Evolutionary conservation across 192 early-diverging fungal genomes (phyloP).

Genomic region (Podila epigama): DNA sequence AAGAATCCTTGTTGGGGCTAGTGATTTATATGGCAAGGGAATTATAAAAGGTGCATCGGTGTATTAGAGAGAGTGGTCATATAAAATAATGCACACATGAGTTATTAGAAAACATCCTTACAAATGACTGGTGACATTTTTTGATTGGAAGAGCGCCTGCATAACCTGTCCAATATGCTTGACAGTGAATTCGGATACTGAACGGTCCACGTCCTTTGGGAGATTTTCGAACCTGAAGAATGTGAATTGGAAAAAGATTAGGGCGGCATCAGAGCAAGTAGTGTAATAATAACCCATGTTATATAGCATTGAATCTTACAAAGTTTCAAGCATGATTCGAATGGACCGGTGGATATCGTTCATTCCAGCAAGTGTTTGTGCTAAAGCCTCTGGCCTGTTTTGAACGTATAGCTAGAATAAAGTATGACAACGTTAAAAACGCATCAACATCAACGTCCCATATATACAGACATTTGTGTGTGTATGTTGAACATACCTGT

Average conservation of each 20-base stretch:
- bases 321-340: constrained; percentile 13
- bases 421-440: background rate
- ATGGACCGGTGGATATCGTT: constrained; percentile 9
- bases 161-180: constrained; percentile 23
- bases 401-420: constrained; percentile 14
- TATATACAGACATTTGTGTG: no score
- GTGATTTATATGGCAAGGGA: constrained; percentile 2
- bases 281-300: background rate
- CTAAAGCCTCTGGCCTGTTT: constrained; percentile 13
- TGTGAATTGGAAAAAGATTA: constrained; percentile 4
- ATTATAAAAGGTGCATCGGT: no score
- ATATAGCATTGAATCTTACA: constrained; percentile 7
- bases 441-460: background rate
- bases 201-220: constrained; percentile 16
- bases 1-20: constrained; percentile 21
- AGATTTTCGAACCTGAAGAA: constrained; percentile 19
- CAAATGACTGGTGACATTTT: constrained; percentile 23
- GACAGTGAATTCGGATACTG: constrained; percentile 17
- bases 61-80: no score
- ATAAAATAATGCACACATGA: background rate
- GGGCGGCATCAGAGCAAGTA: background rate
- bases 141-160: constrained; percentile 22
- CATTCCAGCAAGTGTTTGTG: constrained; percentile 7
- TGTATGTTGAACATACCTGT: constrained; percentile 11
- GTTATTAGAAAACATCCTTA: constrained; percentile 11